A percentile compares a stretch with the other conserved stretches of the same genome.
Evolutionary conservation across 1,284 basidiomycete species (phyloP).

Genomic region (Leccinum pachyderme): DNA sequence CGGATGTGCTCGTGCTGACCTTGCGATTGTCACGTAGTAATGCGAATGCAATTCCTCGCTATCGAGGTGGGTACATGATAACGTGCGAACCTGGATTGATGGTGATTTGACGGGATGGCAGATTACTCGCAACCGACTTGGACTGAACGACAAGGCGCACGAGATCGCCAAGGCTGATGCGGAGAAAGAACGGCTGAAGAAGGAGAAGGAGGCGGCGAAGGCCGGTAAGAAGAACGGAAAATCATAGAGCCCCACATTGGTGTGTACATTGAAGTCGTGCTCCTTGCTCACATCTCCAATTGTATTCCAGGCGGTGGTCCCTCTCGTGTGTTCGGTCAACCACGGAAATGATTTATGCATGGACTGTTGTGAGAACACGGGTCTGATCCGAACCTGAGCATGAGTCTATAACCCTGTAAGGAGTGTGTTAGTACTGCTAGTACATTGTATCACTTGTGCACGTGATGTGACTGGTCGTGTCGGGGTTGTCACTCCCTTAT

Average conservation of each 20-base stretch:
- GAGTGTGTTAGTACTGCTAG: neutral
- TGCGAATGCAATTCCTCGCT: conserved; percentile 88
- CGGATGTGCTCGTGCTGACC: conserved; percentile 1
- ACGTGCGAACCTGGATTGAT: neutral
- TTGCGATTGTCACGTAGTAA: conserved; percentile 44
- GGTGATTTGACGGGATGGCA: conserved; percentile 29
- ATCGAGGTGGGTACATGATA: conserved; percentile 61
- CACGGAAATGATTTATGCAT: conserved; percentile 17
- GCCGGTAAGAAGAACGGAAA: conserved; percentile 39
- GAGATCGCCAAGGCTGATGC: conserved; percentile 73
- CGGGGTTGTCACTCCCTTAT: conserved; percentile 13
- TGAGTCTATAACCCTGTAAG: conserved; percentile 11
- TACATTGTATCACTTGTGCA: conserved; percentile 7
- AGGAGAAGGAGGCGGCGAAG: conserved; percentile 45
- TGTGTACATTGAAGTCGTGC: neutral
- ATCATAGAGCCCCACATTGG: conserved; percentile 20
- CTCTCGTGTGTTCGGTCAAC: neutral
- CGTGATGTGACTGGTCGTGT: conserved; percentile 32
- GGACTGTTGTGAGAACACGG: conserved; percentile 7
- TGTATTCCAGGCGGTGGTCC: neutral
- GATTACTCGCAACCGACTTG: conserved; percentile 91
- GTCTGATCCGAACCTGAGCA: conserved; percentile 4
- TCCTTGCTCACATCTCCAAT: neutral
- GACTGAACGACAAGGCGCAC: conserved; percentile 90
- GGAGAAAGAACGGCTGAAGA: conserved; percentile 56